Percentiles rank a stretch among this genome's conserved stretches.
Evolutionary conservation across 2,329 filamentous ascomycete genomes (phyloP).

Genomic region (Emmonsiellopsis sp.): DNA sequence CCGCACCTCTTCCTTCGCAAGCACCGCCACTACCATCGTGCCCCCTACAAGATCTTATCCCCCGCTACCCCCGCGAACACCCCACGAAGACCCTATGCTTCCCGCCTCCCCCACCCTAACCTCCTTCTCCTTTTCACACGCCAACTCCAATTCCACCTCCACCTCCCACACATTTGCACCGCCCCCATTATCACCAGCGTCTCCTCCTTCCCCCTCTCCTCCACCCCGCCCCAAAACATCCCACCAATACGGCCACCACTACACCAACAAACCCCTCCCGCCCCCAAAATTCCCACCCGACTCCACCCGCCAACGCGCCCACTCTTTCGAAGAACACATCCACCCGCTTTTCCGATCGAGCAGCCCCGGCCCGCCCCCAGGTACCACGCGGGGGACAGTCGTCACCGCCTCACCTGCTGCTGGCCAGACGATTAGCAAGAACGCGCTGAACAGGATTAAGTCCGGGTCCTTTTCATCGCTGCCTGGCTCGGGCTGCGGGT

Average conservation of each 20-base stretch:
- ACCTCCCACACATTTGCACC: not conserved
- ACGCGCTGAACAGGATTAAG: not conserved
- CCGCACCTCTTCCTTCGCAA: not conserved
- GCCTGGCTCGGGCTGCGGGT: not conserved
- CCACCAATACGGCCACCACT: not conserved
- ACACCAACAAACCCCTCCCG: not conserved
- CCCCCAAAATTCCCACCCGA: not conserved
- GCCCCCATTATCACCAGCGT: not conserved
- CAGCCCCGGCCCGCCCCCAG: conserved; percentile 1
- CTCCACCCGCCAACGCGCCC: not conserved
- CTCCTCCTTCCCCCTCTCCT: not conserved
- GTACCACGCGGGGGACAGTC: not conserved
- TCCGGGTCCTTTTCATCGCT: not conserved
- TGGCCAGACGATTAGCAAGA: not conserved
- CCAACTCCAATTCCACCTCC: not conserved
- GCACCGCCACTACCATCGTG: not conserved
- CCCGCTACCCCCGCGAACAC: not conserved
- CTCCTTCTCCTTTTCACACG: not conserved
- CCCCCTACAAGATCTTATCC: not conserved
- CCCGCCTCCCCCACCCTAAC: not conserved
- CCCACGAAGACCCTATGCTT: not conserved
- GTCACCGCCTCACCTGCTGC: not conserved
- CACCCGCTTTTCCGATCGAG: conserved; percentile 4
- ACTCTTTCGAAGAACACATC: conserved; percentile 3
- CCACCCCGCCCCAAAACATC: not conserved